A percentile compares a stretch with the other conserved stretches of the same genome.
Evolutionary conservation across 2,329 filamentous ascomycete genomes (phyloP).

Genomic region (Ilyonectria mors-panacis): DNA sequence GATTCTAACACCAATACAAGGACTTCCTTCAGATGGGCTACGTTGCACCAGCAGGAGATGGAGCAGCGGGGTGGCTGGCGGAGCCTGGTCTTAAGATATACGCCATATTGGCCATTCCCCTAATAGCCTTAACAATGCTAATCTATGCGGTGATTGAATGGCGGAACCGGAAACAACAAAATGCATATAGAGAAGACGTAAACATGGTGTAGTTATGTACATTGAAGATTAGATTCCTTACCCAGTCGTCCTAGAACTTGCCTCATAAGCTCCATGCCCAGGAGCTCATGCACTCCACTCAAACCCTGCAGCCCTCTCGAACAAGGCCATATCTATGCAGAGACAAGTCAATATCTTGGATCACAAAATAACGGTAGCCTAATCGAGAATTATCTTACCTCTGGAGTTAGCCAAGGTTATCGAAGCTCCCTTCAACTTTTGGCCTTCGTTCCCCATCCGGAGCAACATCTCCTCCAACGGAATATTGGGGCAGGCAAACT

Average conservation of each 20-base stretch:
- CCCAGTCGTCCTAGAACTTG: not conserved
- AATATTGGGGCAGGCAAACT: not conserved
- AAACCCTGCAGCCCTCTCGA: not conserved
- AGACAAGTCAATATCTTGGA: not conserved
- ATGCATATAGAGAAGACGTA: not conserved
- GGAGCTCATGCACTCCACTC: not conserved
- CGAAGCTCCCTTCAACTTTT: not conserved
- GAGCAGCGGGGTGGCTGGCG: not conserved
- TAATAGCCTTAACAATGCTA: conserved; percentile 17
- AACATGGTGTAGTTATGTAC: not conserved
- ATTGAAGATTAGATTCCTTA: not conserved
- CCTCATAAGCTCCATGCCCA: not conserved
- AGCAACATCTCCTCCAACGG: not conserved
- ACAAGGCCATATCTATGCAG: not conserved
- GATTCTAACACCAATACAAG: not conserved
- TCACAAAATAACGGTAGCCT: not conserved
- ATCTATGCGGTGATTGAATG: conserved; percentile 9
- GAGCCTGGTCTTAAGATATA: conserved; percentile 17
- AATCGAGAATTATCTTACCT: not conserved
- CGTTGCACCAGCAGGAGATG: not conserved
- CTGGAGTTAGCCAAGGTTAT: not conserved
- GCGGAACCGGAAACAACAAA: conserved; percentile 1
- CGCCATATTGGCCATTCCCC: conserved; percentile 9
- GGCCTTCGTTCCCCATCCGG: not conserved
- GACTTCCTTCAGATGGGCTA: conserved; percentile 25